phyloP scores from a whole-genome alignment of 2,329 filamentous ascomycete species.

The Blumeriella jaapii region DNA sequence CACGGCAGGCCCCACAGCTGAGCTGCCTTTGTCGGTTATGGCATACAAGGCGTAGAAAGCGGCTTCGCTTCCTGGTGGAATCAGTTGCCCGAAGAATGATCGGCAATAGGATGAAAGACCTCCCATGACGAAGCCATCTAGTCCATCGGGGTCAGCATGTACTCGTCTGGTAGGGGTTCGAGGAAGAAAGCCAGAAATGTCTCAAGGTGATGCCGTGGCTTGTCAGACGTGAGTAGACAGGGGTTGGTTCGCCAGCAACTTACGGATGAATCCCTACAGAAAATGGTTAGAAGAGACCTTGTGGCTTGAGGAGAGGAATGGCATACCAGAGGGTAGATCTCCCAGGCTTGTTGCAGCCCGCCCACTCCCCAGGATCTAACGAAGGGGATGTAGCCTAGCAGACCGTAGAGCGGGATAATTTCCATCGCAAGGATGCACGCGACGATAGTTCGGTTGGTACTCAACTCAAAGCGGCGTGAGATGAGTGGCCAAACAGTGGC shows the following conservation, averaged over 20 bases:
- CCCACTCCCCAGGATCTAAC: slow-evolving; percentile 62
- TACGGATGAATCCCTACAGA: slow-evolving; percentile 44
- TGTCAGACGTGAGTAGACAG: too few relatives aligned
- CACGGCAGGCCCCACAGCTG: slow-evolving; percentile 84
- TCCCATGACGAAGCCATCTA: slow-evolving; percentile 78
- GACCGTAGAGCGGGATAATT: slow-evolving; percentile 81
- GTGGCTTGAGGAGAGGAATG: not conserved
- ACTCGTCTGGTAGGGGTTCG: too few relatives aligned
- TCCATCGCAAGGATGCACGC: slow-evolving; percentile 83
- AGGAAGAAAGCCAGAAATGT: too few relatives aligned
- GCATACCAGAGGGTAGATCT: slow-evolving; percentile 83
- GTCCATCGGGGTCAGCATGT: too few relatives aligned
- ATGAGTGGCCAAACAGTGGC: slow-evolving; percentile 82
- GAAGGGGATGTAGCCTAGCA: slow-evolving; percentile 77
- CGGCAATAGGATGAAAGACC: slow-evolving; percentile 85
- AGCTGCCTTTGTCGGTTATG: slow-evolving; percentile 93
- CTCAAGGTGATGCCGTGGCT: too few relatives aligned
- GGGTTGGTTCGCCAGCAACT: too few relatives aligned
- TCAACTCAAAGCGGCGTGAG: slow-evolving; percentile 55
- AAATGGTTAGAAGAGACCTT: not conserved
- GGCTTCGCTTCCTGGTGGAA: slow-evolving; percentile 85
- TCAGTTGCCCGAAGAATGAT: slow-evolving; percentile 81
- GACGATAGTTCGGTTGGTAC: slow-evolving; percentile 77
- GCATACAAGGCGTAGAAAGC: slow-evolving; percentile 94
- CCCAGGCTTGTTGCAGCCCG: slow-evolving; percentile 84